These are phyloP conservation scores for Pseudognaphalium luteoalbum DNA, from an alignment of 129 eudicot genomes.

Conservation along the genomic window DNA sequence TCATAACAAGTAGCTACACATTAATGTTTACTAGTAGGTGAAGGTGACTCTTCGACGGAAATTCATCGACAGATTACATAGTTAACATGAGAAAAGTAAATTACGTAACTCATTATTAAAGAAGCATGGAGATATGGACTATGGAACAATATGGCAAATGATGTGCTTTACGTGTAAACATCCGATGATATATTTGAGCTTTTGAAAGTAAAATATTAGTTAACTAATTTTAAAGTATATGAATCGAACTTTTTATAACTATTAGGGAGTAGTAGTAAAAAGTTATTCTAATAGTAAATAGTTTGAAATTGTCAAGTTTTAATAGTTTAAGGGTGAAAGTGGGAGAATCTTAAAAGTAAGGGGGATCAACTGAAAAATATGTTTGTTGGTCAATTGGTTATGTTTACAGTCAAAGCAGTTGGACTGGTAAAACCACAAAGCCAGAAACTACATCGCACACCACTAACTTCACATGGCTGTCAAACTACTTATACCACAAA, in stretches of 20 bases:
- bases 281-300: no score
- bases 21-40: no score
- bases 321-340: background rate
- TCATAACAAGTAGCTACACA: no score
- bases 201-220: no score
- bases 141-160: background rate
- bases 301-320: background rate
- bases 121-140: background rate
- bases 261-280: no score
- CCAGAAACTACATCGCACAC: background rate
- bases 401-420: conserved; percentile 31
- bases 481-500: background rate
- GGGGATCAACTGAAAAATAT: background rate
- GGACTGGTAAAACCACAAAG: conserved; percentile 35
- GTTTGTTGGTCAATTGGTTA: background rate
- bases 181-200: background rate
- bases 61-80: no score
- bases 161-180: background rate
- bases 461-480: conserved; percentile 30
- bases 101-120: no score
- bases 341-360: background rate
- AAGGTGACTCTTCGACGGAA: no score
- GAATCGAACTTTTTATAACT: background rate
- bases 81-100: no score
- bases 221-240: background rate